Base-by-base conservation (phyloP, 257 asterid species). In the Scutellaria barbata region DNA sequence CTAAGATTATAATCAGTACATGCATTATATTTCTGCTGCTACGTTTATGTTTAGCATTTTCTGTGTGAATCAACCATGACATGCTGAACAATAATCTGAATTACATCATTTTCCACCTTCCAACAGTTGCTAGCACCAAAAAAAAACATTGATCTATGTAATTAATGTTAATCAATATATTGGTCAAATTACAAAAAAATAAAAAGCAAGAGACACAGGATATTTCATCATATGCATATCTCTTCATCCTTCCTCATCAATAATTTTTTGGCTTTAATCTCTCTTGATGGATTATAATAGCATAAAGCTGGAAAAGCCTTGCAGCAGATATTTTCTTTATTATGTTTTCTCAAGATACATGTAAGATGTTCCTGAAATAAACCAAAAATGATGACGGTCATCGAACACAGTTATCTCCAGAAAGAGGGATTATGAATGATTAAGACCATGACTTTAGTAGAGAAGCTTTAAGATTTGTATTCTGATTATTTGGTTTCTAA, bases 21-120 rank as follows among this genome's bases (percentile, higher is more conserved):
- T 16, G 43, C 11, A 51, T 16, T 52, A 54, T n/a, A 71, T 25
- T 70, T 70, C 60, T 39, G 54, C 18, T 14, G 25, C 50, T 39
- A 51, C 9, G 14, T 33, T 71, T 59, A 16, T 16, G 37, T 33
- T 30, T 48, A 33, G 48, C 45, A 53, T 47, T 50, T 61, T 3
- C 30, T n/a, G 20, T 14, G 11, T 12, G 11, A 45, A 64, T 56
- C 61, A 72, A 57, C 20, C 47, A 72, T 16, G 35, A 35, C 10
- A 63, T 51, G 40, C 2, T 12, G 51, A 40, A 35, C 37, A 12
- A 10, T 25, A 55, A 46, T 64, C 13, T 37, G 58, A 41, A 47
- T 25, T 42, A 14, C 33, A 16, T 17, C 3, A 68, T 17, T 46
- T 53, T 56, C 66, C 12, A 10, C 50, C 25, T 47, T 12, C 39